Percentiles rank a stretch among this genome's conserved stretches.
Evolutionary conservation across 371 early-diverging fungal genomes (phyloP).

Genomic region (Zopfochytrium polystomum): DNA sequence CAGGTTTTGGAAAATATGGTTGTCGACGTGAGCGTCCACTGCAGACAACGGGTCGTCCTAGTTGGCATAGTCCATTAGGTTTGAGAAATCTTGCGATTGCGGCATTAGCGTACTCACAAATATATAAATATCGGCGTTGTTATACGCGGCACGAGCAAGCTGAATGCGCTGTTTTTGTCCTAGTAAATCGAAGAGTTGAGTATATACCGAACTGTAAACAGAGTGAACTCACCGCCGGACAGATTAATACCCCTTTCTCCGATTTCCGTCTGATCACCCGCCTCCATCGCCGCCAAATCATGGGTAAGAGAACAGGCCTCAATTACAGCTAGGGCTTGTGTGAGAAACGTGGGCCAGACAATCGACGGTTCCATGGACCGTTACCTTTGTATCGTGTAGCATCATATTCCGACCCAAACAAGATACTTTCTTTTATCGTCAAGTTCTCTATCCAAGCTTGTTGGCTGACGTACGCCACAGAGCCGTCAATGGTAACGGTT

Average conservation of each 20-base stretch:
- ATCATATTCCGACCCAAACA: too few relatives aligned
- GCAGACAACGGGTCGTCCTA: constrained; percentile 48
- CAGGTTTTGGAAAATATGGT: constrained; percentile 42
- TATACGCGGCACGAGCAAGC: constrained; percentile 44
- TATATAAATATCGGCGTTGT: constrained; percentile 61
- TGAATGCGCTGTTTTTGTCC: constrained; percentile 47
- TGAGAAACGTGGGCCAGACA: not conserved
- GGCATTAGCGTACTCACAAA: too few relatives aligned
- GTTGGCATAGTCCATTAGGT: too few relatives aligned
- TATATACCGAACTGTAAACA: too few relatives aligned
- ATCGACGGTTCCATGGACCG: not conserved
- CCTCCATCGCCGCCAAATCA: constrained; percentile 73
- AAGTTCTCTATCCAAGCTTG: constrained; percentile 53
- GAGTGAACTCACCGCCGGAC: constrained; percentile 50
- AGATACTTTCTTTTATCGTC: too few relatives aligned
- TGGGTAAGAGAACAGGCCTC: constrained; percentile 60
- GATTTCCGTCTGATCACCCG: constrained; percentile 85
- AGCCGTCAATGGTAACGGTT: constrained; percentile 39
- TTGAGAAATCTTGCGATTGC: too few relatives aligned
- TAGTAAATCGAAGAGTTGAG: too few relatives aligned
- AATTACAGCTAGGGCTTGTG: constrained; percentile 32
- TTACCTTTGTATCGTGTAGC: constrained; percentile 33
- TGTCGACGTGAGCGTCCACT: constrained; percentile 41
- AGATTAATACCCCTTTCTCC: constrained; percentile 67
- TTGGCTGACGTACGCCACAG: constrained; percentile 43